Evolutionary conservation across 225 moss, liverwort and hornwort species (phyloP).

Genomic region (Sphagnum contortum): DNA sequence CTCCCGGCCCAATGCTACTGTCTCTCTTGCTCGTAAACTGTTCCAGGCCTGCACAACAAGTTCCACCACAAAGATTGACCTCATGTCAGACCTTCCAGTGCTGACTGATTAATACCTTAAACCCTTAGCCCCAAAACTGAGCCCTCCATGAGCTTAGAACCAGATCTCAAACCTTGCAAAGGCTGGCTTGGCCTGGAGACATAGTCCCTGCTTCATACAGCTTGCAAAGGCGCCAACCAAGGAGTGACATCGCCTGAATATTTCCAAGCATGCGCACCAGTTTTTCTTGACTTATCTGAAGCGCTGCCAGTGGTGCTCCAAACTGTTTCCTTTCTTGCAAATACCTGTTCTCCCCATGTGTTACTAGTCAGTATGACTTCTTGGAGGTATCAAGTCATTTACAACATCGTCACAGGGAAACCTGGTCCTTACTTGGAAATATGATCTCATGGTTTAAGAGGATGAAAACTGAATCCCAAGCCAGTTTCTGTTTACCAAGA

Average conservation of each 20-base stretch:
- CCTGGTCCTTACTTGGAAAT: background rate
- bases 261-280: constrained; percentile 93
- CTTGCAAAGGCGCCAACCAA: constrained; percentile 98
- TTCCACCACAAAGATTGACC: background rate
- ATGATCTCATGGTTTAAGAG: too few relatives aligned
- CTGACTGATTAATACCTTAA: too few relatives aligned
- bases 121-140: too few relatives aligned
- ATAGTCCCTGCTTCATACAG: constrained; percentile 87
- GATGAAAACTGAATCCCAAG: too few relatives aligned
- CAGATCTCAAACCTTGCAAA: constrained; percentile 62
- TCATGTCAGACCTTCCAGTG: too few relatives aligned
- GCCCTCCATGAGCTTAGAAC: too few relatives aligned
- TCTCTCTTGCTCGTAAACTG: constrained; percentile 84
- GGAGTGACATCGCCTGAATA: constrained; percentile 87
- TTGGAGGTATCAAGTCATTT: background rate
- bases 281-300: constrained; percentile 93
- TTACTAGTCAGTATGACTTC: background rate
- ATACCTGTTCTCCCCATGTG: constrained; percentile 31
- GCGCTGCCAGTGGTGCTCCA: constrained; percentile 80
- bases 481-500: too few relatives aligned
- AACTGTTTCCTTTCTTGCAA: constrained; percentile 84
- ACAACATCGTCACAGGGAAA: background rate
- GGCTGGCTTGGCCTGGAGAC: constrained; percentile 98
- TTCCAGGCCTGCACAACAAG: constrained; percentile 61
- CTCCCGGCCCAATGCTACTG: constrained; percentile 83